Evolutionary conservation across 805 yeast species (phyloP), one percentile per base, ranked within the genome.

Genomic region (Kurtzmaniella cleridarum): DNA sequence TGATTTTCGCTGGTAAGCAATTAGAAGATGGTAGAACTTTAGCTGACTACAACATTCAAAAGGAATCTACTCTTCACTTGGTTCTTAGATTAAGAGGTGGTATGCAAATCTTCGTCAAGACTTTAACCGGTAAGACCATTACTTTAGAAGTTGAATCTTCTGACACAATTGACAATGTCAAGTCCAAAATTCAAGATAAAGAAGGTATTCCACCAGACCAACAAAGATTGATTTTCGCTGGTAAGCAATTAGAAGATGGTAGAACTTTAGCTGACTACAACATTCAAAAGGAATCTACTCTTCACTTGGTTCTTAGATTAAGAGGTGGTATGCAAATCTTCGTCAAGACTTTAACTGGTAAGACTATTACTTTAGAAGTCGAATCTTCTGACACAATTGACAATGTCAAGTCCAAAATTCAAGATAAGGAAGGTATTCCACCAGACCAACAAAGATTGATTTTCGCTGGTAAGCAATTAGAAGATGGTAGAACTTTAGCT

Each of bases 81-180:
- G 98, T 91, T 53, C 77, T 91, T 54, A 89, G 97, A 81, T 85
- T 91, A 70, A 87, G 97, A 79, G 98, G 98, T 78, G 96, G 96
- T 76, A 57, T 59, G 61, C 69, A 68, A 53, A 56, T 61, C 30
- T 62, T 61, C 43, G 64, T 59, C 46, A 60, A 58, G 47, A 59
- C 64, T 30, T 51, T 59, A 35, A 60, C 64, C 20, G 64, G 66
- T 58, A 49, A 75, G 64, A 75, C 79, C 36, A 75, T 75, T 45
- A 89, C 96, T 67, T 80, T 89, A 54, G 96, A 90, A 76, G 96
- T 88, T 55, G 96, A 89, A 76, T 87, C 96, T 50, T 87, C 95
- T 45, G 96, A 89, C 79, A 88, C 96, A 49, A 88, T 91, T 64
- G 96, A 89, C 79, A 88, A 87, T 60, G 96, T 90, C 75, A 90